Evolutionary conservation across 768 basidiomycete species (phyloP).

Genomic region (Trametes villosa): DNA sequence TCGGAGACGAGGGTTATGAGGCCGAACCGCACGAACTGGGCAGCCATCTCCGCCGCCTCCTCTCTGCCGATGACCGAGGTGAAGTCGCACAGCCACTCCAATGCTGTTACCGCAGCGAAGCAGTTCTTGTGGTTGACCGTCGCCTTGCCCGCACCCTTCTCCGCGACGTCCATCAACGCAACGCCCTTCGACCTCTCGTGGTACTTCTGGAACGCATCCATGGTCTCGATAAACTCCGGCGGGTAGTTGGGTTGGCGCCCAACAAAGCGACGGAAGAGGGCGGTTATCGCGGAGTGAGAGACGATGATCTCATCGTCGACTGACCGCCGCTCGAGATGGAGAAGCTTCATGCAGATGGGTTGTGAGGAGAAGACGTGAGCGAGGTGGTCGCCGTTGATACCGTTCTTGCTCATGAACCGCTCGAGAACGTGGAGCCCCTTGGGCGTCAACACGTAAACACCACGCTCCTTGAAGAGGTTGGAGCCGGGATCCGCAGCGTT

Average conservation of each 20-base stretch:
- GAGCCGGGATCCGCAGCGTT: conserved; percentile 91
- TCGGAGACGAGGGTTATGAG: conserved; percentile 88
- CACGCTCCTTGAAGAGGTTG: conserved; percentile 95
- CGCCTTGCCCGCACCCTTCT: conserved; percentile 61
- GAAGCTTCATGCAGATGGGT: conserved; percentile 96
- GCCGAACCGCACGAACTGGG: conserved; percentile 96
- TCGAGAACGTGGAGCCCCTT: conserved; percentile 99
- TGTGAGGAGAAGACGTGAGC: conserved; percentile 87
- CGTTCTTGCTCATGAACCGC: conserved; percentile 99
- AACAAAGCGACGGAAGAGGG: conserved; percentile 94
- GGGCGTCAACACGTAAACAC: conserved; percentile 93
- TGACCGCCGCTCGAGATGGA: conserved; percentile 93
- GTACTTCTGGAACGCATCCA: conserved; percentile 73
- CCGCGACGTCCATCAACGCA: conserved; percentile 69
- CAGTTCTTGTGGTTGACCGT: conserved; percentile 64
- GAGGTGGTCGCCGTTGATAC: conserved; percentile 93
- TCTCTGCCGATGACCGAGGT: conserved; percentile 95
- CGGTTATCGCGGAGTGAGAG: conserved; percentile 90
- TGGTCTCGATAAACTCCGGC: conserved; percentile 47
- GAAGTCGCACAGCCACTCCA: conserved; percentile 98
- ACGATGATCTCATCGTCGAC: conserved; percentile 98
- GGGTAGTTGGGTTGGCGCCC: conserved; percentile 86
- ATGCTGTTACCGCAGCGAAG: conserved; percentile 83
- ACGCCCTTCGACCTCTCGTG: conserved; percentile 80
- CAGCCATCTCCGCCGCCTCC: conserved; percentile 96